These are phyloP conservation scores for Globisporangium heterothallicum DNA, from an alignment of 352 stramenopile genomes.

Conservation along the genomic window DNA sequence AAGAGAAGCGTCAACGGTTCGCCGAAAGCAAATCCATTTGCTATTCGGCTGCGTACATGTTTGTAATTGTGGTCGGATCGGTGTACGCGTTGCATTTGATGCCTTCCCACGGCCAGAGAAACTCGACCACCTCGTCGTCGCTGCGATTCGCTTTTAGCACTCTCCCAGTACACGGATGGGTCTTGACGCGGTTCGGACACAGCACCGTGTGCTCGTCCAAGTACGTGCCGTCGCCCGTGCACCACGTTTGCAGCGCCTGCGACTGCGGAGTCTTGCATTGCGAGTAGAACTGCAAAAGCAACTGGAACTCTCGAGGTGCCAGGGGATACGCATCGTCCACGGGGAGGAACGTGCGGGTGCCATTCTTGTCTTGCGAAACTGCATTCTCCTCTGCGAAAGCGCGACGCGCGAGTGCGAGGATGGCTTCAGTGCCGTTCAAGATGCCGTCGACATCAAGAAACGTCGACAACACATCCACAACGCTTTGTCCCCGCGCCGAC, in stretches of 20 bases:
- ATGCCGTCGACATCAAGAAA: constrained; percentile 34
- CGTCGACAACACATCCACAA: constrained; percentile 33
- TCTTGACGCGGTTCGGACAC: constrained; percentile 45
- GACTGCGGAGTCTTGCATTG: constrained; percentile 45
- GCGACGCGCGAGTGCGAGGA: constrained; percentile 11
- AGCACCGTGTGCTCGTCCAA: constrained; percentile 11
- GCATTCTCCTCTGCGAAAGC: constrained; percentile 13
- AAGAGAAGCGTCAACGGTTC: no score
- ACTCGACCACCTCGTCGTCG: constrained; percentile 16
- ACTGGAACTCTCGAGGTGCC: constrained; percentile 28
- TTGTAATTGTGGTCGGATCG: constrained; percentile 59
- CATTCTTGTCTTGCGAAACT: constrained; percentile 4
- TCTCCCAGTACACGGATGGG: constrained; percentile 59
- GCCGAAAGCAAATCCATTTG: no score
- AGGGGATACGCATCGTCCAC: constrained; percentile 58
- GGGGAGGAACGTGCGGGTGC: constrained; percentile 7
- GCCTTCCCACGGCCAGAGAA: constrained; percentile 69
- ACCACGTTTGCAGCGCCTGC: constrained; percentile 53
- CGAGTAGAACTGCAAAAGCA: constrained; percentile 39
- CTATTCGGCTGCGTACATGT: constrained; percentile 73
- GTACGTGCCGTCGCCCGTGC: constrained; percentile 30
- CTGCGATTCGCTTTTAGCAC: constrained; percentile 31
- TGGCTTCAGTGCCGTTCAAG: constrained; percentile 14
- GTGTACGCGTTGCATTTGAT: constrained; percentile 60
- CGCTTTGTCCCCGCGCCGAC: constrained; percentile 1